Percentiles rank a stretch among this genome's conserved stretches.
Conservation (phyloP, 139 green algal genomes). For the Coccomyxa sp. region DNA sequence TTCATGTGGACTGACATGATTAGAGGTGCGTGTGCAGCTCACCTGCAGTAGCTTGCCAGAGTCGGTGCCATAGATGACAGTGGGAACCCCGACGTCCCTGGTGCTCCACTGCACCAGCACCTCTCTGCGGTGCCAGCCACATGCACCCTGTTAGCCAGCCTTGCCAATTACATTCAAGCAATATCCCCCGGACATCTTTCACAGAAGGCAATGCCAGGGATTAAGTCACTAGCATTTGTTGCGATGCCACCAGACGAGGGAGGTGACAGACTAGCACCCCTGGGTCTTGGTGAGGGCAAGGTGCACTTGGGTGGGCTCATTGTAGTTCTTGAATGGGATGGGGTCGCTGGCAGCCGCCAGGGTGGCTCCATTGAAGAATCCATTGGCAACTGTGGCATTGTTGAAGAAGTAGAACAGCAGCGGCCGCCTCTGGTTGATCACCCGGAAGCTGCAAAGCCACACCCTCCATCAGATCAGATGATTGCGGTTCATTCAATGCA, state of each 20-base stretch:
- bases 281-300: constrained; percentile 27
- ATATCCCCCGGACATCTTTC: no score
- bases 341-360: constrained; percentile 23
- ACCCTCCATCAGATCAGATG: background rate
- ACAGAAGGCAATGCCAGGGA: background rate
- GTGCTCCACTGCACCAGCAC: constrained; percentile 54
- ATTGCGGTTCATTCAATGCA: no score
- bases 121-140: constrained; percentile 26
- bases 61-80: constrained; percentile 34
- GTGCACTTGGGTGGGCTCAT: constrained; percentile 35
- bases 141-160: background rate
- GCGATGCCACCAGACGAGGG: background rate
- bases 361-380: background rate
- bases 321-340: constrained; percentile 25
- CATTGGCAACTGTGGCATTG: constrained; percentile 25
- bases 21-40: background rate
- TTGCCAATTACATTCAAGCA: no score
- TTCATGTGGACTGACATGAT: no score
- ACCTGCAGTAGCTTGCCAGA: constrained; percentile 13
- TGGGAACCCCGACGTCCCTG: constrained; percentile 10
- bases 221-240: background rate
- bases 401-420: constrained; percentile 47
- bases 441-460: constrained; percentile 41
- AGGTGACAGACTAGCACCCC: constrained; percentile 11
- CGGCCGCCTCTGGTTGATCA: constrained; percentile 55